These are phyloP conservation scores for Parascedosporium putredinis DNA, from an alignment of 2,329 filamentous ascomycete genomes.

Conservation along the genomic window DNA sequence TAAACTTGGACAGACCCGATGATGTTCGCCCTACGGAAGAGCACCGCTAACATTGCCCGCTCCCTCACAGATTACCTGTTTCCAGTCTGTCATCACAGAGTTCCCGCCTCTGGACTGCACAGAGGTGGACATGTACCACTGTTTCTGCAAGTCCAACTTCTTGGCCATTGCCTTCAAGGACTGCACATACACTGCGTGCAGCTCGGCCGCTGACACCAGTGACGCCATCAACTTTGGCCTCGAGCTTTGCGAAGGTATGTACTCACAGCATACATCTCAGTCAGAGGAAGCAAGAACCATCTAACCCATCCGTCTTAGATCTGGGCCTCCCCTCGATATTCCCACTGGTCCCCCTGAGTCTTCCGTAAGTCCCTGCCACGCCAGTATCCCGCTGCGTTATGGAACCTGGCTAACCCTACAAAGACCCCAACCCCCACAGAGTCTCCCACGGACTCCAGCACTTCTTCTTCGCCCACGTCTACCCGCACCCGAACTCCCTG, in stretches of 20 bases:
- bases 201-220: background rate
- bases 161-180: background rate
- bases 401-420: too few species aligned
- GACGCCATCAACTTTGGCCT: background rate
- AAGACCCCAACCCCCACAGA: too few species aligned
- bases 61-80: background rate
- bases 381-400: too few species aligned
- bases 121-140: constrained; percentile 2
- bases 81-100: constrained; percentile 1
- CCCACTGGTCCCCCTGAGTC: background rate
- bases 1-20: too few species aligned
- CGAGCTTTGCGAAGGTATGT: background rate
- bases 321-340: background rate
- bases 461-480: too few species aligned
- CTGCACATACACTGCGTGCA: background rate
- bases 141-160: background rate
- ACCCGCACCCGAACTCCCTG: constrained; percentile 5
- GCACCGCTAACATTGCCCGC: background rate
- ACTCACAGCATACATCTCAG: background rate
- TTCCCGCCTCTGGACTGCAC: constrained; percentile 3
- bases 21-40: too few species aligned
- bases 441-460: too few species aligned
- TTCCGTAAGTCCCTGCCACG: background rate
- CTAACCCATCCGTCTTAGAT: background rate
- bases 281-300: background rate